These are phyloP conservation scores for Martiniozyma abietophila DNA, from an alignment of 805 yeast species.

Conservation along the genomic window DNA sequence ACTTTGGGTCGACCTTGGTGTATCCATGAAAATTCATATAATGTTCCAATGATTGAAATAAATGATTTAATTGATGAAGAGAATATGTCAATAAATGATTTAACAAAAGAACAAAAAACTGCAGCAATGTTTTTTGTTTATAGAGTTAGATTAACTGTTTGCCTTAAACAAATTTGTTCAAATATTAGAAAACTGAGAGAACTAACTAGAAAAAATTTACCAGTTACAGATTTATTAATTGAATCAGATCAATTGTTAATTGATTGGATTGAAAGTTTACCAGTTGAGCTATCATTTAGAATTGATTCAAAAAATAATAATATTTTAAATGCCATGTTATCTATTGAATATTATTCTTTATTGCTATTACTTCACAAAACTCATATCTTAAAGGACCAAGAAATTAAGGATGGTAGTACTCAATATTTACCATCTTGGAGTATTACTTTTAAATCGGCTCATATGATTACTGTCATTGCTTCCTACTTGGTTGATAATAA, in stretches of 20 bases:
- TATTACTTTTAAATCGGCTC: constrained; percentile 72
- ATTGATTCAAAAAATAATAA: constrained; percentile 36
- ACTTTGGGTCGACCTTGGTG: constrained; percentile 62
- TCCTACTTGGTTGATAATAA: constrained; percentile 51
- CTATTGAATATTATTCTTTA: constrained; percentile 67
- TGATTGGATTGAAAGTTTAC: constrained; percentile 64
- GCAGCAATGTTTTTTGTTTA: constrained; percentile 53
- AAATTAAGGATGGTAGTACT: constrained; percentile 27
- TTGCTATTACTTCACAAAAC: constrained; percentile 64
- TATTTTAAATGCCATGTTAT: constrained; percentile 36
- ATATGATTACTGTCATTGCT: constrained; percentile 58
- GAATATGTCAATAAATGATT: too few relatives aligned
- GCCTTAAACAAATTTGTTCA: constrained; percentile 46
- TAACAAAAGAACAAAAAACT: constrained; percentile 18
- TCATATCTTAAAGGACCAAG: constrained; percentile 38
- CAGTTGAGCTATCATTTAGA: constrained; percentile 50
- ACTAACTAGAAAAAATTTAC: constrained; percentile 23
- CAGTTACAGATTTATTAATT: constrained; percentile 28
- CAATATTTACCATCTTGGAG: constrained; percentile 61
- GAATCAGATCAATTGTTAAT: constrained; percentile 48
- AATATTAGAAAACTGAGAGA: constrained; percentile 7
- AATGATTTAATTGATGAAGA: constrained; percentile 55
- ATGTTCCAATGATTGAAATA: constrained; percentile 62
- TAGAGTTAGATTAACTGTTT: constrained; percentile 53
- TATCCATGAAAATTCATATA: constrained; percentile 55